Conservation (phyloP, 2,329 filamentous ascomycete genomes). For the Botrytis fragariae region DNA sequence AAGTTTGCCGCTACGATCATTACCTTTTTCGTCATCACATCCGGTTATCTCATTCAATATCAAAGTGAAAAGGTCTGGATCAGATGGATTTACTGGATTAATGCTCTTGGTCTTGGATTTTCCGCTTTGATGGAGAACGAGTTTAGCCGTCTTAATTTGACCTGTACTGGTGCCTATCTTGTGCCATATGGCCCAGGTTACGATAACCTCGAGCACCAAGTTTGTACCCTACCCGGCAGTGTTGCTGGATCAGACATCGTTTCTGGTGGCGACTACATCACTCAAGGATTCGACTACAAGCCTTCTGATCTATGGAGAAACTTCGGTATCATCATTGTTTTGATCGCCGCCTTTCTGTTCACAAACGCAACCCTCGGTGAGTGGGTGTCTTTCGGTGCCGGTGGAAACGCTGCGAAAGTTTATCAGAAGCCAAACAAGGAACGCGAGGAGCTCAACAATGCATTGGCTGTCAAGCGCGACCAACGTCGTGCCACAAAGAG, state of each 20-base stretch:
- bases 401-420: constrained; percentile 76
- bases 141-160: constrained; percentile 66
- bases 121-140: constrained; percentile 83
- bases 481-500: constrained; percentile 49
- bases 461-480: constrained; percentile 58
- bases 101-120: constrained; percentile 72
- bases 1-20: constrained; percentile 78
- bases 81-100: constrained; percentile 78
- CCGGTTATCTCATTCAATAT: constrained; percentile 82
- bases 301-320: constrained; percentile 57
- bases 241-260: constrained; percentile 59
- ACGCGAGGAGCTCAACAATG: constrained; percentile 62
- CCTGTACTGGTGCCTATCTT: constrained; percentile 65
- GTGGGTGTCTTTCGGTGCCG: constrained; percentile 72
- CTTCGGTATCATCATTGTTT: constrained; percentile 64
- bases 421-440: constrained; percentile 71
- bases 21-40: constrained; percentile 76
- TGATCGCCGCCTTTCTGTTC: constrained; percentile 73
- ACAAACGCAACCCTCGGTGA: constrained; percentile 79
- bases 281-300: constrained; percentile 59
- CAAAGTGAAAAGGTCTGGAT: constrained; percentile 72
- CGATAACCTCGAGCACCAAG: constrained; percentile 68
- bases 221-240: constrained; percentile 66
- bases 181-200: constrained; percentile 72
- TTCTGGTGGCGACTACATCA: constrained; percentile 67